These are phyloP conservation scores for Viola pubescens DNA, from an alignment of 441 rosid species.

Conservation along the genomic window DNA sequence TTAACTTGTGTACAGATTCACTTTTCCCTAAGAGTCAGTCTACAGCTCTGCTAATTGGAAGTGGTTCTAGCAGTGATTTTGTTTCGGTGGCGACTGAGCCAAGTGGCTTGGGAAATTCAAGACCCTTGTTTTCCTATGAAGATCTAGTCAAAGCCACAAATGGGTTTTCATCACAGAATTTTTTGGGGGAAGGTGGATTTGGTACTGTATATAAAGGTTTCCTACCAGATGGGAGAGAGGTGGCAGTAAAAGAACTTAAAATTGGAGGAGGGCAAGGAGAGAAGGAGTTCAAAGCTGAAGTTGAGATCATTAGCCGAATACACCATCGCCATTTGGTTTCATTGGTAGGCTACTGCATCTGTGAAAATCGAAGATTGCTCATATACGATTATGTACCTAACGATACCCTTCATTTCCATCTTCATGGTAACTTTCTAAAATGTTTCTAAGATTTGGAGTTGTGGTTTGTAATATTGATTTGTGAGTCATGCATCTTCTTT, in stretches of 20 bases:
- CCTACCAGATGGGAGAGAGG: conserved; percentile 63
- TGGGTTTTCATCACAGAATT: conserved; percentile 61
- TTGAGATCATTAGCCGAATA: conserved; percentile 79
- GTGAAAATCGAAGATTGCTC: conserved; percentile 57
- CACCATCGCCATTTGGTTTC: conserved; percentile 95
- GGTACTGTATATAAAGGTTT: conserved; percentile 78
- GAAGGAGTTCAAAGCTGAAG: conserved; percentile 87
- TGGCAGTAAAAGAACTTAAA: conserved; percentile 83
- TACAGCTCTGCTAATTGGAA: conserved; percentile 54
- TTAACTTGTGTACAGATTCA: conserved; percentile 37
- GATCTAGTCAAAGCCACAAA: conserved; percentile 65
- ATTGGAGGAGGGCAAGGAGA: conserved; percentile 88
- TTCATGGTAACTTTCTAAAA: conserved; percentile 55
- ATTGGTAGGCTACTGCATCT: conserved; percentile 83
- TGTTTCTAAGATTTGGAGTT: conserved; percentile 9
- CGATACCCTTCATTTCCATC: conserved; percentile 77
- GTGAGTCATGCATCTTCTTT: conserved; percentile 5
- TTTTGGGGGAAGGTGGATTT: conserved; percentile 90
- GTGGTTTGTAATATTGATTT: conserved; percentile 3
- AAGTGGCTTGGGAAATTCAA: conserved; percentile 63
- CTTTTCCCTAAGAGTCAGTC: conserved; percentile 37
- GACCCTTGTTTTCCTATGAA: conserved; percentile 56
- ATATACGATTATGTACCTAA: conserved; percentile 80
- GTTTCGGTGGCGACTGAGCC: conserved; percentile 37
- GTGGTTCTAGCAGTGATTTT: conserved; percentile 42